Evolutionary conservation across 106 monocot species (phyloP).

Genomic region (Dioscorea alata): DNA sequence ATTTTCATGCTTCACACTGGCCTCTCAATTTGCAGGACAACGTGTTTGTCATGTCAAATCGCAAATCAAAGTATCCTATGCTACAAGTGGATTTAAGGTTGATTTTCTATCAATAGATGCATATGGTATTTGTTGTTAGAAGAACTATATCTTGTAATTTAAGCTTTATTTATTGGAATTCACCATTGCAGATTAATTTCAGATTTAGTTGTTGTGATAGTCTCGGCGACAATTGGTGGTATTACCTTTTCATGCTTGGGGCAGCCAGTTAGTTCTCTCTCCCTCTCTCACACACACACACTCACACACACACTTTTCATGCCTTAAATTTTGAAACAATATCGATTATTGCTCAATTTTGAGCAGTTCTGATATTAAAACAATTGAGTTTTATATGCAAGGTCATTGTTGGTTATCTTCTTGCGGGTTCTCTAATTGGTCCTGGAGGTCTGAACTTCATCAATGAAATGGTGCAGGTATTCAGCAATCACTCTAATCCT

Average conservation of each 20-base stretch:
- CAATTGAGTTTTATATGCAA: conserved; percentile 19
- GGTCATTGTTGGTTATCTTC: conserved; percentile 99
- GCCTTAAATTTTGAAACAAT: neutral
- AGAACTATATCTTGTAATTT: neutral
- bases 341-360: neutral
- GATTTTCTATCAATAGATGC: neutral
- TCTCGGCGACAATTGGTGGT: conserved; percentile 95
- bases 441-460: conserved; percentile 91
- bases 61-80: conserved; percentile 90
- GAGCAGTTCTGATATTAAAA: neutral
- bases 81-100: conserved; percentile 98
- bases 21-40: conserved; percentile 52
- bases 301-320: too few relatives aligned
- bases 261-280: conserved; percentile 67
- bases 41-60: conserved; percentile 96
- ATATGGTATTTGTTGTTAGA: too few relatives aligned
- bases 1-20: conserved; percentile 1
- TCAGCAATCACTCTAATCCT: neutral
- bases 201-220: conserved; percentile 94
- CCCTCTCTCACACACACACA: too few relatives aligned
- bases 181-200: conserved; percentile 77
- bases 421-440: conserved; percentile 95
- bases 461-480: conserved; percentile 95
- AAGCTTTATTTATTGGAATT: neutral
- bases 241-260: conserved; percentile 83